Evolutionary conservation across 192 early-diverging fungal genomes (phyloP).

Genomic region (Coemansia sp.): DNA sequence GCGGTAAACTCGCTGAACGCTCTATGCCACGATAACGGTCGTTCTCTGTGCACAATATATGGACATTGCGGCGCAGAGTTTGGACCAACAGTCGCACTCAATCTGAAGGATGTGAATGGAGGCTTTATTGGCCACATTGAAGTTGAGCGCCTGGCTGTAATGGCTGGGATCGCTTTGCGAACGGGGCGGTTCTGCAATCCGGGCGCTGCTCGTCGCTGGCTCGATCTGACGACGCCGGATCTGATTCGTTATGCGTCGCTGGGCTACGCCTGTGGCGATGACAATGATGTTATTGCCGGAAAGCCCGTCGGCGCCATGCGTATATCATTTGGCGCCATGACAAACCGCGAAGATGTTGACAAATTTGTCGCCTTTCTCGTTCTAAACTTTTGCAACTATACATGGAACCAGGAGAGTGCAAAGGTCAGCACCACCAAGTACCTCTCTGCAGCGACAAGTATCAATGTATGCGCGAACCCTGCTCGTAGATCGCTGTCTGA

Average conservation of each 20-base stretch:
- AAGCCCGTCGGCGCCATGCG: slow-evolving; percentile 71
- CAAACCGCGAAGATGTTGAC: slow-evolving; percentile 61
- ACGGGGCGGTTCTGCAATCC: slow-evolving; percentile 82
- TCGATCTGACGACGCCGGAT: slow-evolving; percentile 58
- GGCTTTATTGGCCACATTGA: slow-evolving; percentile 62
- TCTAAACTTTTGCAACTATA: slow-evolving; percentile 52
- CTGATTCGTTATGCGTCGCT: slow-evolving; percentile 54
- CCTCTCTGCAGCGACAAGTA: background rate
- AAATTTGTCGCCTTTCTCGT: slow-evolving; percentile 62
- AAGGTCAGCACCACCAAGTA: background rate
- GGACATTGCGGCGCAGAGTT: slow-evolving; percentile 22
- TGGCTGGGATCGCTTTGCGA: slow-evolving; percentile 68
- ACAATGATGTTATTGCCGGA: slow-evolving; percentile 68
- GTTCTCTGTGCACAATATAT: slow-evolving; percentile 45
- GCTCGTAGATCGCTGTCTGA: background rate
- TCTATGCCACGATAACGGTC: slow-evolving; percentile 59
- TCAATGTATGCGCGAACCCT: background rate
- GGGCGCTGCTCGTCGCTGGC: slow-evolving; percentile 68
- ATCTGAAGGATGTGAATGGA: slow-evolving; percentile 59
- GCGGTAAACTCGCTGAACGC: slow-evolving; percentile 43
- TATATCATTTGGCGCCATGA: slow-evolving; percentile 76
- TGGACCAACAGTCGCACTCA: slow-evolving; percentile 74
- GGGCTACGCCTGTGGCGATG: slow-evolving; percentile 76
- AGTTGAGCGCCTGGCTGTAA: slow-evolving; percentile 66
- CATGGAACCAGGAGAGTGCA: background rate